A percentile compares a stretch with the other conserved stretches of the same genome.
Conservation (phyloP, 768 basidiomycete species). For the Suillus clintonianus region DNA sequence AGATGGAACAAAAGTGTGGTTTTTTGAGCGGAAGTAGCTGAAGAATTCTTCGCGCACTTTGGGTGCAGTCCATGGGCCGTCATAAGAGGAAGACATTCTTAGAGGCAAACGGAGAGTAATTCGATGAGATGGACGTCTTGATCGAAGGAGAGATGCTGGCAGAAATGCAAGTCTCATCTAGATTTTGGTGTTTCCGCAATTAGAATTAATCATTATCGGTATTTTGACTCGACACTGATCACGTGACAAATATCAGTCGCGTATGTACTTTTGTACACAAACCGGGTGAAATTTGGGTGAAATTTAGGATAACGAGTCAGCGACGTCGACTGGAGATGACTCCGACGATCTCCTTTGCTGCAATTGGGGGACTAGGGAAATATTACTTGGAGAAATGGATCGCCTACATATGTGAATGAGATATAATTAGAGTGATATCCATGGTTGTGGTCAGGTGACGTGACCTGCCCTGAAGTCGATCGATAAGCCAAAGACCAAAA, state of each 20-base stretch:
- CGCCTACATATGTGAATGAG: too few relatives aligned
- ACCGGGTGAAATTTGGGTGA: background rate
- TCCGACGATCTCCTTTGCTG: too few relatives aligned
- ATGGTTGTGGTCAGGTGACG: background rate
- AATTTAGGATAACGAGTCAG: background rate
- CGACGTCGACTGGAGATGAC: too few relatives aligned
- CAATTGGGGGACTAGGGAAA: too few relatives aligned
- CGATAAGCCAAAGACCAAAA: constrained; percentile 38
- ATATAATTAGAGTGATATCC: too few relatives aligned
- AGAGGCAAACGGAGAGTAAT: background rate
- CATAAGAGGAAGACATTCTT: constrained; percentile 32
- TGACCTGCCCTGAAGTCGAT: constrained; percentile 48
- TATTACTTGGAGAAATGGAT: too few relatives aligned
- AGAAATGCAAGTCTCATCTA: constrained; percentile 11
- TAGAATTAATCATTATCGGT: constrained; percentile 1
- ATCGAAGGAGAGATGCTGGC: constrained; percentile 10
- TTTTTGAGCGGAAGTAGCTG: constrained; percentile 76
- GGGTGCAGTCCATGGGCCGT: constrained; percentile 71
- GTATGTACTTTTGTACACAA: background rate
- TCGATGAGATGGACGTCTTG: constrained; percentile 23
- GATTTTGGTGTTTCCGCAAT: constrained; percentile 7
- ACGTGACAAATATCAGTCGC: constrained; percentile 1
- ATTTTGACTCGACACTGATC: constrained; percentile 10
- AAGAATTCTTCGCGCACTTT: constrained; percentile 90
- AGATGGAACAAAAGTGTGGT: constrained; percentile 88